Percentiles rank a stretch among this genome's conserved stretches.
Evolutionary conservation across 2,329 filamentous ascomycete genomes (phyloP).

Genomic region (Penicillium sp.): DNA sequence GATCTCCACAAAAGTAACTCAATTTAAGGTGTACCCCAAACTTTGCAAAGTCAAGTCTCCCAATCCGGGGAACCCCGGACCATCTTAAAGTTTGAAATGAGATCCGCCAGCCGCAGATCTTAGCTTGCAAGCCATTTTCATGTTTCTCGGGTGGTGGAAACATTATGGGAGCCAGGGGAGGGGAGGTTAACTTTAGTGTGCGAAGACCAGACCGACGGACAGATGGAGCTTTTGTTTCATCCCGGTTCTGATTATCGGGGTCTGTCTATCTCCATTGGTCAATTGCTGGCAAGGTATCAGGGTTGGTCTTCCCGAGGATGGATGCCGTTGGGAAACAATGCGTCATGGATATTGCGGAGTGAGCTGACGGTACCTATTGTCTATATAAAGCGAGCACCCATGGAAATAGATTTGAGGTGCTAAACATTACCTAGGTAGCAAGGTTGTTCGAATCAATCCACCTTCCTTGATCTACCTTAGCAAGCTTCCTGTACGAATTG

Average conservation of each 20-base stretch:
- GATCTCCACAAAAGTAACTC: conserved; percentile 4
- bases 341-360: background rate
- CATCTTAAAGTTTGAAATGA: background rate
- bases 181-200: too few relatives aligned
- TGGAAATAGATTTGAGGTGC: background rate
- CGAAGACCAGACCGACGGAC: background rate
- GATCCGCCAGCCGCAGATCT: conserved; percentile 1
- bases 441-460: background rate
- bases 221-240: background rate
- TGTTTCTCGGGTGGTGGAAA: background rate
- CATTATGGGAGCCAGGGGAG: too few relatives aligned
- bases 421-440: background rate
- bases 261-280: background rate
- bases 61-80: conserved; percentile 5
- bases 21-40: background rate
- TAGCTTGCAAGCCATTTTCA: background rate
- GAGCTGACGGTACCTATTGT: background rate
- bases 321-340: background rate
- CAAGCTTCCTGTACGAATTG: background rate
- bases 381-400: background rate
- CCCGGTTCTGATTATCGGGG: background rate
- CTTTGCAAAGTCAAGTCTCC: background rate
- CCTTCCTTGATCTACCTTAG: background rate
- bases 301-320: background rate
- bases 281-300: background rate